Evolutionary conservation across 306 rosid species (phyloP).

Genomic region (Sphenostylis stenocarpa): DNA sequence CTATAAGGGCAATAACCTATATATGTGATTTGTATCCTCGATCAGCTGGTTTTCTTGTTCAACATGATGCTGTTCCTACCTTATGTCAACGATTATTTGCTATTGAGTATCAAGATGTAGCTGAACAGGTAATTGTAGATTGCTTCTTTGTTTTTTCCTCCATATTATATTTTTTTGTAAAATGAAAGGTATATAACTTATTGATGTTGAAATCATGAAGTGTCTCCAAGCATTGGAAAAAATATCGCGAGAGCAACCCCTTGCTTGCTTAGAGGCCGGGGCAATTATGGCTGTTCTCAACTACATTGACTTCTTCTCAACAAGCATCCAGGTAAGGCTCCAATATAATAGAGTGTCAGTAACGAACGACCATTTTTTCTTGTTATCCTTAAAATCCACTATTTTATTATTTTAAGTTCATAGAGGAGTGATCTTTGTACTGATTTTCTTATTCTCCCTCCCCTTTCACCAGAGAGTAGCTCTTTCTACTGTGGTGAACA

Average conservation of each 20-base stretch:
- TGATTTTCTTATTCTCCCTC: conserved; percentile 6
- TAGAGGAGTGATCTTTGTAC: conserved; percentile 14
- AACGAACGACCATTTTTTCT: not conserved
- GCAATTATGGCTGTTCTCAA: conserved; percentile 89
- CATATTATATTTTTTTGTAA: not conserved
- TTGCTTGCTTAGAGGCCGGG: conserved; percentile 90
- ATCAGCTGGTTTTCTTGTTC: conserved; percentile 74
- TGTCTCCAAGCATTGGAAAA: conserved; percentile 98
- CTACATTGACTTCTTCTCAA: conserved; percentile 89
- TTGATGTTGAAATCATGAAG: conserved; percentile 46
- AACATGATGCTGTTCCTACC: conserved; percentile 82
- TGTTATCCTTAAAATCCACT: not conserved
- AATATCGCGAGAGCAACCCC: conserved; percentile 95
- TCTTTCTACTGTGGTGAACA: conserved; percentile 88
- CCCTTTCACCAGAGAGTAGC: conserved; percentile 75
- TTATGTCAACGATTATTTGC: conserved; percentile 79
- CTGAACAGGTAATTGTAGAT: conserved; percentile 76
- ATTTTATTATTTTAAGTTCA: conserved; percentile 3
- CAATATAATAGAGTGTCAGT: conserved; percentile 12
- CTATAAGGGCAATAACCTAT: conserved; percentile 93
- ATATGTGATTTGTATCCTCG: conserved; percentile 85
- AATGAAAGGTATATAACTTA: conserved; percentile 24
- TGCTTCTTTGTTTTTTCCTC: not conserved
- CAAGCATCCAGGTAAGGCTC: conserved; percentile 76
- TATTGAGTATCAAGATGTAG: conserved; percentile 88